Conservation (phyloP, 2,329 filamentous ascomycete genomes). For the Microdochium nivale region DNA sequence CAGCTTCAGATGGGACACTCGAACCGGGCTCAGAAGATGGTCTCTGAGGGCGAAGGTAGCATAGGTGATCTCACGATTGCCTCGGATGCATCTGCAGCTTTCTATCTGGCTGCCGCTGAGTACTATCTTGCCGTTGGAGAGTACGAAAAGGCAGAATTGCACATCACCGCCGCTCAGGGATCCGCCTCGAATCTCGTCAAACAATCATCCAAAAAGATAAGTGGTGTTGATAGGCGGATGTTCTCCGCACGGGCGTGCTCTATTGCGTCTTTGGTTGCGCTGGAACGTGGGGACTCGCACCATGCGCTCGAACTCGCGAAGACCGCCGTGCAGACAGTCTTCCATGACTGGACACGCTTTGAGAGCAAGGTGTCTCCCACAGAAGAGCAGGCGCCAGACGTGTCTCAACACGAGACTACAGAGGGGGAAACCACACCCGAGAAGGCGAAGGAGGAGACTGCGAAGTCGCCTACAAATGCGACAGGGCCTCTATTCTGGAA, state of each 20-base stretch:
- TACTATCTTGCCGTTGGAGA: slow-evolving; percentile 62
- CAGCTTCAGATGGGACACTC: slow-evolving; percentile 45
- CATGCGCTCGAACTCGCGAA: slow-evolving; percentile 50
- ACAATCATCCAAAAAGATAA: slow-evolving; percentile 21
- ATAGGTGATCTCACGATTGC: slow-evolving; percentile 29
- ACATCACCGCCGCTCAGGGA: slow-evolving; percentile 30
- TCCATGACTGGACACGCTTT: slow-evolving; percentile 45
- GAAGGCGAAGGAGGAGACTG: slow-evolving; percentile 15
- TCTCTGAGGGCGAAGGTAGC: slow-evolving; percentile 50
- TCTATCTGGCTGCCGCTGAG: slow-evolving; percentile 66
- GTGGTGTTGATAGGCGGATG: slow-evolving; percentile 36
- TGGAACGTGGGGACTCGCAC: slow-evolving; percentile 52
- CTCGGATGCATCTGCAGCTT: slow-evolving; percentile 34
- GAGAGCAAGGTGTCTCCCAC: slow-evolving; percentile 6
- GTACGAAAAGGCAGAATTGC: slow-evolving; percentile 46
- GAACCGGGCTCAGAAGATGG: slow-evolving; percentile 36
- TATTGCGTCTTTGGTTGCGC: slow-evolving; percentile 55
- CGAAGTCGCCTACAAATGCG: slow-evolving; percentile 9
- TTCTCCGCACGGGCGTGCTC: slow-evolving; percentile 52
- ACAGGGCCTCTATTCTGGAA: slow-evolving; percentile 70
- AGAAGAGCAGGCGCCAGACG: slow-evolving; percentile 9
- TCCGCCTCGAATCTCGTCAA: slow-evolving; percentile 17
- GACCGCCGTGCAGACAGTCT: slow-evolving; percentile 45
- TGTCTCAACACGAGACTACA: slow-evolving; percentile 15
- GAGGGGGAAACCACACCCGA: slow-evolving; percentile 17